Conservation (phyloP, 2,329 filamentous ascomycete species). For the Zelopaecilomyces penicillatus region DNA sequence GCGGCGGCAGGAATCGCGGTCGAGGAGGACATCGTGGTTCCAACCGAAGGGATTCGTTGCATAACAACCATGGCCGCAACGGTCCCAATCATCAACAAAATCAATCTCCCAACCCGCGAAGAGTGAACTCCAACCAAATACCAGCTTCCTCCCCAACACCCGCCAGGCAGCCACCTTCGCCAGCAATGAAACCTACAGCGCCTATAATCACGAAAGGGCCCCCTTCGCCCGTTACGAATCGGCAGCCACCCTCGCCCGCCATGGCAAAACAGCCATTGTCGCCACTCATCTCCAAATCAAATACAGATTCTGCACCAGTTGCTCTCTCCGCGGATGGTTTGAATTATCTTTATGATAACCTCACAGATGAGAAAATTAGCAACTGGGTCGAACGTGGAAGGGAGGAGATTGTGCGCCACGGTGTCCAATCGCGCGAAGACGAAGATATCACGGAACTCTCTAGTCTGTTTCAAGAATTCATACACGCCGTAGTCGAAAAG, state of each 20-base stretch:
- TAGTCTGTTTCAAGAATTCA: constrained; percentile 74
- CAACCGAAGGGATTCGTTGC: constrained; percentile 46
- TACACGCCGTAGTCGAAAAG: constrained; percentile 64
- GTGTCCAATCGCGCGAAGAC: constrained; percentile 54
- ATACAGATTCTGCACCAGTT: constrained; percentile 15
- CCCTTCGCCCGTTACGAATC: constrained; percentile 10
- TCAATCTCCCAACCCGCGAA: constrained; percentile 11
- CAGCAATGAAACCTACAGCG: constrained; percentile 14
- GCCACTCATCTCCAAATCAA: constrained; percentile 12
- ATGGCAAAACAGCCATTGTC: constrained; percentile 11
- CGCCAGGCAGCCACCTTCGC: constrained; percentile 10
- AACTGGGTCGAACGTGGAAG: constrained; percentile 62
- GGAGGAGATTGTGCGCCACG: constrained; percentile 57
- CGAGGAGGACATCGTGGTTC: constrained; percentile 40
- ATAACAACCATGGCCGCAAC: constrained; percentile 23
- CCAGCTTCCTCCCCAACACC: constrained; percentile 14
- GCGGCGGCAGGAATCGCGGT: constrained; percentile 36
- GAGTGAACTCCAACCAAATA: constrained; percentile 11
- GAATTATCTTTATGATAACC: constrained; percentile 63
- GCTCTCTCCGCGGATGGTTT: constrained; percentile 28
- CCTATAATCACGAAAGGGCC: constrained; percentile 13
- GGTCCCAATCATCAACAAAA: constrained; percentile 14
- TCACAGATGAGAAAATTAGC: constrained; percentile 61
- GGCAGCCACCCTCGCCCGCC: constrained; percentile 13
- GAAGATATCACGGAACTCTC: constrained; percentile 62